Evolutionary conservation across 176 grass and related monocot genomes (phyloP).

Genomic region (Eleusine coracana): DNA sequence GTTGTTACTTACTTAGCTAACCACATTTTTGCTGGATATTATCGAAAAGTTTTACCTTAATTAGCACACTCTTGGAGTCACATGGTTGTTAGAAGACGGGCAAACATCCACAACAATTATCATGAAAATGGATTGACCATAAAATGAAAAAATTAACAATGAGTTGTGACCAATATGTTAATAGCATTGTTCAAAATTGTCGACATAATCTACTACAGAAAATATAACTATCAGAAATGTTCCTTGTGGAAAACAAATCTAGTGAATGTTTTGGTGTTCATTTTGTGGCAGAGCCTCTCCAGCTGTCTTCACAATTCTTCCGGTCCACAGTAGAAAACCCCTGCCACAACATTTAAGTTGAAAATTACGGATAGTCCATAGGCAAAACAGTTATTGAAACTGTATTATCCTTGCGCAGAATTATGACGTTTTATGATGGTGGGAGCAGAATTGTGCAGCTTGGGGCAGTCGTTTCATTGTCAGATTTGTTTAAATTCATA

Average conservation of each 20-base stretch:
- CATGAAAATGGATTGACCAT: neutral
- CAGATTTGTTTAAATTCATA: neutral
- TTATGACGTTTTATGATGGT: neutral
- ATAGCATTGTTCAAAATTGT: neutral
- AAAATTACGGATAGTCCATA: neutral
- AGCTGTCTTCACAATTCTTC: conserved; percentile 48
- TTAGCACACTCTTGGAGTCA: too few species aligned
- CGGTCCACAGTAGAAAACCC: conserved; percentile 64
- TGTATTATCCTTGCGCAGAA: neutral
- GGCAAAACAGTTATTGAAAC: neutral
- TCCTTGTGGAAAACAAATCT: conserved; percentile 70
- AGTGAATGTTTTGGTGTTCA: conserved; percentile 42
- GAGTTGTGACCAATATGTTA: neutral
- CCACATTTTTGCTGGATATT: too few species aligned
- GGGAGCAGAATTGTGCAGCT: neutral
- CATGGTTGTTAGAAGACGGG: too few species aligned
- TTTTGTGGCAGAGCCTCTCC: conserved; percentile 48
- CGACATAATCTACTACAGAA: neutral
- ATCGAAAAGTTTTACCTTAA: too few species aligned
- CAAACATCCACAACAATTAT: too few species aligned
- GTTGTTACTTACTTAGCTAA: too few species aligned
- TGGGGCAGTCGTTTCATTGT: neutral
- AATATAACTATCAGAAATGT: conserved; percentile 30
- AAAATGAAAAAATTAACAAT: neutral
- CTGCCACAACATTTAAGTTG: conserved; percentile 30